A percentile compares a stretch with the other conserved stretches of the same genome.
These are phyloP conservation scores for Laetiporus sulphureus DNA, from an alignment of 1,284 basidiomycete species.

Conservation along the genomic window DNA sequence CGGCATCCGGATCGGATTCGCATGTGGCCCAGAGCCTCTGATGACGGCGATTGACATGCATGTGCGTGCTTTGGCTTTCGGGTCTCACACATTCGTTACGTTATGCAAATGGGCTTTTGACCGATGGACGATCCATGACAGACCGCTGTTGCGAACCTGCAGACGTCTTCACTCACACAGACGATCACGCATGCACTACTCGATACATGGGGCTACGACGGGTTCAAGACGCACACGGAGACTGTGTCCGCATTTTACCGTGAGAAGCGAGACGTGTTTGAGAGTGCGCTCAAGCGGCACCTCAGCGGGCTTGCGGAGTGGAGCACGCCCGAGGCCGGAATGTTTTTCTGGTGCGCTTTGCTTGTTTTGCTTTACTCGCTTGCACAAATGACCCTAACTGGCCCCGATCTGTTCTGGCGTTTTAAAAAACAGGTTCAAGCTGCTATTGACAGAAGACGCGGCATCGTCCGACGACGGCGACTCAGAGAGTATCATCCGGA, in stretches of 20 bases:
- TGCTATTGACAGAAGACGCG: conserved; percentile 34
- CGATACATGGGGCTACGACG: conserved; percentile 72
- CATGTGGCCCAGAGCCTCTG: conserved; percentile 71
- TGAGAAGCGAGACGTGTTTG: conserved; percentile 76
- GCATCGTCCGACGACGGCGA: conserved; percentile 52
- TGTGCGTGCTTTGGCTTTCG: conserved; percentile 34
- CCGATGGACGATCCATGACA: too few species aligned
- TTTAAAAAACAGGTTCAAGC: conserved; percentile 77
- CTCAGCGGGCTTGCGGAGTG: conserved; percentile 78
- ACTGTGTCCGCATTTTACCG: conserved; percentile 78
- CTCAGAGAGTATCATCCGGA: conserved; percentile 69
- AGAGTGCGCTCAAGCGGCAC: conserved; percentile 67
- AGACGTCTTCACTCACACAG: conserved; percentile 76
- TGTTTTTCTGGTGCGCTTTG: conserved; percentile 74
- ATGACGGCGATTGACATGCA: conserved; percentile 71
- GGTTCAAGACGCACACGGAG: conserved; percentile 72
- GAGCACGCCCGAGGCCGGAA: conserved; percentile 82
- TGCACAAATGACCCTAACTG: too few species aligned
- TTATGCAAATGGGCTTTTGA: too few species aligned
- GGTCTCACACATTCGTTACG: neutral
- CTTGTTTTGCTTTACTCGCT: neutral
- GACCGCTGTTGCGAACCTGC: conserved; percentile 51
- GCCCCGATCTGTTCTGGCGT: too few species aligned
- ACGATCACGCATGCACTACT: conserved; percentile 69
- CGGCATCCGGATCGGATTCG: conserved; percentile 79